phyloP scores from a whole-genome alignment of 1,284 basidiomycete species.

The Wallemia mellicola region DNA sequence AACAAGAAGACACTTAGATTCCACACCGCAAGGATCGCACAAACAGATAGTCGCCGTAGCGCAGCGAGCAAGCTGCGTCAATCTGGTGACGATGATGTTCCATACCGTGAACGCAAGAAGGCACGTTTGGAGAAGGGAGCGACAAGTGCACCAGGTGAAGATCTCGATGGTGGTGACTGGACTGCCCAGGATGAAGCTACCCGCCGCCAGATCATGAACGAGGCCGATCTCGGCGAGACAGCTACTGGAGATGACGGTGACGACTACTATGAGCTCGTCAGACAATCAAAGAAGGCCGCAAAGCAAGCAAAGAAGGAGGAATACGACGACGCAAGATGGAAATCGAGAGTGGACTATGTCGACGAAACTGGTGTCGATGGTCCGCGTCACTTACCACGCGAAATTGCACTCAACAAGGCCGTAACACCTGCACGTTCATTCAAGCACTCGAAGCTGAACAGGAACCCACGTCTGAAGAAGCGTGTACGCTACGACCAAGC shows the following conservation, averaged over 20 bases:
- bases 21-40: constrained; percentile 54
- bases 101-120: constrained; percentile 24
- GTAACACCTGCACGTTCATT: constrained; percentile 33
- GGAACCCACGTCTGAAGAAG: constrained; percentile 90
- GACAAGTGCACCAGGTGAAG: constrained; percentile 11
- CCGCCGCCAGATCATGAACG: not conserved
- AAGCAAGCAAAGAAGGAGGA: constrained; percentile 49
- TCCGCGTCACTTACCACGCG: constrained; percentile 55
- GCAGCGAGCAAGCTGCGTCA: constrained; percentile 26
- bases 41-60: constrained; percentile 33
- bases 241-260: constrained; percentile 20
- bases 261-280: constrained; percentile 68
- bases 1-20: constrained; percentile 53
- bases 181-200: constrained; percentile 16
- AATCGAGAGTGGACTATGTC: constrained; percentile 22
- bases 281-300: constrained; percentile 34
- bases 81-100: constrained; percentile 68
- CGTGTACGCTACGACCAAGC: constrained; percentile 69
- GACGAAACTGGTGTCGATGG: constrained; percentile 25
- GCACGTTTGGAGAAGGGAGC: constrained; percentile 10
- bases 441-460: constrained; percentile 42
- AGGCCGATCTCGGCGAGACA: constrained; percentile 16
- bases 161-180: constrained; percentile 14
- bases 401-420: constrained; percentile 73
- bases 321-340: constrained; percentile 29